Conservation (phyloP, 2,329 filamentous ascomycete genomes). For the Ascochyta lentis region DNA sequence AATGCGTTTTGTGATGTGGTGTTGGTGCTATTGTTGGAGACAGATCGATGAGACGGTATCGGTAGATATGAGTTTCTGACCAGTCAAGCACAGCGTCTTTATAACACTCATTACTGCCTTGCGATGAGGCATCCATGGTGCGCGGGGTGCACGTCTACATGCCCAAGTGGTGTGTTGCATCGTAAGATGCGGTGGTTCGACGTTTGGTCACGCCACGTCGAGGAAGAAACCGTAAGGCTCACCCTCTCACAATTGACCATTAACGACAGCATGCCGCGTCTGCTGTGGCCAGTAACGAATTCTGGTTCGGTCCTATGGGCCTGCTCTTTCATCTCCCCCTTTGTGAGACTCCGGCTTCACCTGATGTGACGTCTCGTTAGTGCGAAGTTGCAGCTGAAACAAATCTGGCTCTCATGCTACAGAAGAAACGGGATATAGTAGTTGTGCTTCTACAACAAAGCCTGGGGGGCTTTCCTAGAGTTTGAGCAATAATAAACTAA, state of each 20-base stretch:
- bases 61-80: background rate
- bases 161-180: slow-evolving; percentile 26
- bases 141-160: background rate
- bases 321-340: too few species aligned
- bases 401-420: too few species aligned
- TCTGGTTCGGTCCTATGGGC: background rate
- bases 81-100: slow-evolving; percentile 8
- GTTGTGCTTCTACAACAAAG: too few species aligned
- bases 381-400: too few species aligned
- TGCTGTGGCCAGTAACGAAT: background rate
- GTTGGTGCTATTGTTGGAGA: background rate
- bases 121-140: slow-evolving; percentile 1
- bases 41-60: background rate
- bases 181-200: slow-evolving; percentile 35
- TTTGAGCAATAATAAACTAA: too few species aligned
- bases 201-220: slow-evolving; percentile 21
- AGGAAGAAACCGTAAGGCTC: slow-evolving; percentile 2
- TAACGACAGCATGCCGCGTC: background rate
- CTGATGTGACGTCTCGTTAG: too few species aligned
- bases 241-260: background rate
- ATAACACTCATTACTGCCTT: slow-evolving; percentile 5
- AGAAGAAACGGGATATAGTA: too few species aligned
- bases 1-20: background rate
- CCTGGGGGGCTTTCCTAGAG: too few species aligned
- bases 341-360: too few species aligned